phyloP scores from a whole-genome alignment of 2,329 filamentous ascomycete genomes.

The Canariomyces notabilis region DNA sequence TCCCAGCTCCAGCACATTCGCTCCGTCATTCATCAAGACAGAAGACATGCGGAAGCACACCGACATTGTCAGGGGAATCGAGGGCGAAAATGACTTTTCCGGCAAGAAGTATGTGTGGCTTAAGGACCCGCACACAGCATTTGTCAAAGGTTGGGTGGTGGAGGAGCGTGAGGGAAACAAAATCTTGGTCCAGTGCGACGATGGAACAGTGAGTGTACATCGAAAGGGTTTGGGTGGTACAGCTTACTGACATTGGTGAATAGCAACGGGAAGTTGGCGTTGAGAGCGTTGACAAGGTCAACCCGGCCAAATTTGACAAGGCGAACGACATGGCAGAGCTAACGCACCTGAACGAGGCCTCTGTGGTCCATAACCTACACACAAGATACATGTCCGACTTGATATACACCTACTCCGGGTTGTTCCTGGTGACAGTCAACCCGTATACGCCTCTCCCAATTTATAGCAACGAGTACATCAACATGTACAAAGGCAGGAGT shows the following conservation, averaged over 20 bases:
- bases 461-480: conserved; percentile 93
- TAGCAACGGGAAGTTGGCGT: conserved; percentile 81
- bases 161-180: conserved; percentile 67
- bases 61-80: conserved; percentile 65
- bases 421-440: conserved; percentile 96
- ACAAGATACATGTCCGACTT: conserved; percentile 93
- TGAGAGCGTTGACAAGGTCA: conserved; percentile 95
- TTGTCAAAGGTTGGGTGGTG: conserved; percentile 87
- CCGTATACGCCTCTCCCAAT: conserved; percentile 93
- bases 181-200: conserved; percentile 85
- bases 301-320: conserved; percentile 98
- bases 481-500: conserved; percentile 91
- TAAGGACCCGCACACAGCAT: conserved; percentile 78
- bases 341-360: conserved; percentile 95
- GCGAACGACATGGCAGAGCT: conserved; percentile 98
- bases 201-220: conserved; percentile 65
- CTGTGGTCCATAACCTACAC: conserved; percentile 93
- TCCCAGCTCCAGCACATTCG: conserved; percentile 75
- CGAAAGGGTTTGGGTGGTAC: background rate
- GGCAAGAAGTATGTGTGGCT: conserved; percentile 98
- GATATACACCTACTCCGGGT: conserved; percentile 96
- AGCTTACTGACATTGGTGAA: conserved; percentile 18
- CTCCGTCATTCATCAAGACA: conserved; percentile 89
- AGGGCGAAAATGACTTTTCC: conserved; percentile 98
- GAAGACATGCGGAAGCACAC: conserved; percentile 60